phyloP scores from a whole-genome alignment of 164 flowering plant species.

The Kalanchoe fedtschenkoi region DNA sequence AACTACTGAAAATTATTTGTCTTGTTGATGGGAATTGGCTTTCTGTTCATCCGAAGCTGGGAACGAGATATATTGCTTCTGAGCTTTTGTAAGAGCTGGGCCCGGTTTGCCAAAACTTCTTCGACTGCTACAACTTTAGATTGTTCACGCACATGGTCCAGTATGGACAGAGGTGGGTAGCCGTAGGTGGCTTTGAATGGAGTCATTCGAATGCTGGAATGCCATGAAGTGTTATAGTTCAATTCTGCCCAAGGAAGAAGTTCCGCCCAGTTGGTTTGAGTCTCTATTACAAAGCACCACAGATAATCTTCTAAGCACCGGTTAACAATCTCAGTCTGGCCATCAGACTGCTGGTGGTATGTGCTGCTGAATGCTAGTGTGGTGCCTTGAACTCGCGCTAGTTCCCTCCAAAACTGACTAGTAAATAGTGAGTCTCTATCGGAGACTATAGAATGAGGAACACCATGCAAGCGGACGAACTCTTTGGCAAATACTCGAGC shows the following conservation, averaged over 20 bases:
- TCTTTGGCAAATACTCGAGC: neutral
- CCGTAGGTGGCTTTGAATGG: slow-evolving; percentile 14
- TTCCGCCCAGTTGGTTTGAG: neutral
- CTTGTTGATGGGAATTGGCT: neutral
- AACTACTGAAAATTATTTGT: slow-evolving; percentile 4
- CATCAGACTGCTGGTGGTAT: slow-evolving; percentile 12
- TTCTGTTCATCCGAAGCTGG: neutral
- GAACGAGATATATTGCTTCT: neutral
- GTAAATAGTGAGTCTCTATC: neutral
- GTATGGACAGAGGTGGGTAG: neutral
- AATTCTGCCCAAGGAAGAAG: slow-evolving; percentile 10
- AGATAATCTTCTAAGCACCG: slow-evolving; percentile 6
- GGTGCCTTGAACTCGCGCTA: neutral
- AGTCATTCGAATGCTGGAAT: neutral
- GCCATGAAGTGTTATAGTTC: slow-evolving; percentile 9
- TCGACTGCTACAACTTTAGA: neutral
- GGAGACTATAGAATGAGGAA: neutral
- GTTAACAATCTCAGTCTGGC: slow-evolving; percentile 10
- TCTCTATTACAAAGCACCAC: neutral
- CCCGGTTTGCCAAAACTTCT: neutral
- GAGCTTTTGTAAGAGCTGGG: neutral
- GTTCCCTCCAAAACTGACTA: slow-evolving; percentile 5
- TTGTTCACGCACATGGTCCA: neutral
- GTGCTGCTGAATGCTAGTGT: neutral
- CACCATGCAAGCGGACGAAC: neutral